A percentile compares a stretch with the other conserved stretches of the same genome.
phyloP scores from a whole-genome alignment of 2,329 filamentous ascomycete genomes.

The Ophiostoma populinum region DNA sequence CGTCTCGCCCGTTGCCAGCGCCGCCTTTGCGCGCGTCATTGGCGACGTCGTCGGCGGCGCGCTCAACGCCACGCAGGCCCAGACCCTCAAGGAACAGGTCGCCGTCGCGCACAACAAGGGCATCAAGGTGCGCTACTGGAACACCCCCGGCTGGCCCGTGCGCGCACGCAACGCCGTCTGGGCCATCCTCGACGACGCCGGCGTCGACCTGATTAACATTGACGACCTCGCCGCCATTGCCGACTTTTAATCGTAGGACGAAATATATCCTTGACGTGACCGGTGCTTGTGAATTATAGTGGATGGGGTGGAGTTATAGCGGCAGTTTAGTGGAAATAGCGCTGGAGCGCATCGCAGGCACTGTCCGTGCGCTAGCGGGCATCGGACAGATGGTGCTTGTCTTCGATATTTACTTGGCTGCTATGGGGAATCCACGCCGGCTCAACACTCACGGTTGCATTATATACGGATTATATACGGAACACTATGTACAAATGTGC shows the following conservation, averaged over 20 bases:
- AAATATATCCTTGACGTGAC: too few relatives aligned
- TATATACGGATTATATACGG: too few relatives aligned
- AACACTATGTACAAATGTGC: too few relatives aligned
- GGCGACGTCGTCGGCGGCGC: not conserved
- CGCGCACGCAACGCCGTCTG: not conserved
- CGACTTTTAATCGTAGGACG: not conserved
- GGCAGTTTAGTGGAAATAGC: too few relatives aligned
- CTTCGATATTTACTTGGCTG: too few relatives aligned
- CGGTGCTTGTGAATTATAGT: too few relatives aligned
- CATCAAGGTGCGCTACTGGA: constrained; percentile 1
- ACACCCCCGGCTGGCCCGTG: constrained; percentile 1
- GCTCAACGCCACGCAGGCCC: not conserved
- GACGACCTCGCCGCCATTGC: not conserved
- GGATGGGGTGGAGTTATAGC: too few relatives aligned
- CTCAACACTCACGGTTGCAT: too few relatives aligned
- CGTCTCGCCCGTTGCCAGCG: constrained; percentile 2
- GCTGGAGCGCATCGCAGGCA: too few relatives aligned
- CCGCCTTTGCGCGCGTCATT: not conserved
- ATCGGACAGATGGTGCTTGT: too few relatives aligned
- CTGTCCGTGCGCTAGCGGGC: too few relatives aligned
- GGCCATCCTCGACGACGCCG: not conserved
- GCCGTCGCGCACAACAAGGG: not conserved
- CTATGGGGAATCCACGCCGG: too few relatives aligned
- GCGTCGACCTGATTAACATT: not conserved
- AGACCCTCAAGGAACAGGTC: constrained; percentile 1